Percentiles rank a stretch among this genome's conserved stretches.
Conservation (phyloP, 495 filamentous ascomycete genomes). For the Neurospora sp. region DNA sequence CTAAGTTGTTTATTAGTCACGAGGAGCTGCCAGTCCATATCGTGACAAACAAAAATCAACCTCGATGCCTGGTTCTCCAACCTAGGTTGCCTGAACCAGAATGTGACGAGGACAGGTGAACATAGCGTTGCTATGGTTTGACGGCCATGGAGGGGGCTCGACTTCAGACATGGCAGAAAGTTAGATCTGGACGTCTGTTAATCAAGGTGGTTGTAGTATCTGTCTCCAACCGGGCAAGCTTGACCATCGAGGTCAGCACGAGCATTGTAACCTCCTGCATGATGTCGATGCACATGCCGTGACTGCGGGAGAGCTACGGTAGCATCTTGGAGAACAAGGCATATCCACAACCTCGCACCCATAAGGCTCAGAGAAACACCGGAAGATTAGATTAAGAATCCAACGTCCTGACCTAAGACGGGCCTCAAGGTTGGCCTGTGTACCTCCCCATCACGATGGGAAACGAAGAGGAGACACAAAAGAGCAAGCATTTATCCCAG, state of each 20-base stretch:
- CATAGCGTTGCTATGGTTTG: not conserved
- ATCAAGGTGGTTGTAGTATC: not conserved
- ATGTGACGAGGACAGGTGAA: not conserved
- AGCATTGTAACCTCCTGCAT: not conserved
- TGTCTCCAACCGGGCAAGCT: not conserved
- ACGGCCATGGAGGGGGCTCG: not conserved
- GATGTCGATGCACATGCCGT: not conserved
- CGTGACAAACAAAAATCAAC: not conserved
- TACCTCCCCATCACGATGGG: not conserved
- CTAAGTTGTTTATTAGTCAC: not conserved
- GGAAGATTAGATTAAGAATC: not conserved
- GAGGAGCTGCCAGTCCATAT: not conserved
- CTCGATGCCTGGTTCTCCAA: not conserved
- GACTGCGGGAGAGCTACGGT: not conserved
- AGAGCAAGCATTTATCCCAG: not conserved
- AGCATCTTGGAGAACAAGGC: not conserved
- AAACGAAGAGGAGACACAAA: not conserved
- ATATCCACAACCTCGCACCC: not conserved
- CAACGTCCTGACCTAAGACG: not conserved
- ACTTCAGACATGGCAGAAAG: not conserved
- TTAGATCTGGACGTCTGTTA: not conserved
- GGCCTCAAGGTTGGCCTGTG: not conserved
- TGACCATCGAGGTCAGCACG: not conserved
- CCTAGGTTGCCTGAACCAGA: not conserved
- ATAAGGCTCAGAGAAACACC: not conserved